Evolutionary conservation across 306 rosid genomes (phyloP).

Genomic region (Betula pendula): DNA sequence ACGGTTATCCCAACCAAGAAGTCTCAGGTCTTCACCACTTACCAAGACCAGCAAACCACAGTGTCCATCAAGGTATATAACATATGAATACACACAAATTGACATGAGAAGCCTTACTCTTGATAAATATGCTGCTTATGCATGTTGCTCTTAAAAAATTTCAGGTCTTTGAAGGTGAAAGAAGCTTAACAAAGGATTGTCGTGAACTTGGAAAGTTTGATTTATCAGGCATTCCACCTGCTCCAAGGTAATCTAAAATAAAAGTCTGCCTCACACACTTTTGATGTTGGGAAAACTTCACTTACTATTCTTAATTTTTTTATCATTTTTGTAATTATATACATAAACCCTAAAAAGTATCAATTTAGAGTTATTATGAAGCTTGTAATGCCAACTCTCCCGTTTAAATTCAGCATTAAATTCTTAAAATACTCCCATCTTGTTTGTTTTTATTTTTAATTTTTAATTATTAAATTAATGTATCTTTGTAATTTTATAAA

Average conservation of each 20-base stretch:
- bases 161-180: slow-evolving; percentile 57
- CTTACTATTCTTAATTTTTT: too few relatives aligned
- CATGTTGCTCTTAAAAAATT: not conserved
- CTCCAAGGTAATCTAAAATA: slow-evolving; percentile 48
- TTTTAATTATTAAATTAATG: too few relatives aligned
- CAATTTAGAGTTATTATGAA: too few relatives aligned
- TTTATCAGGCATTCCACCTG: slow-evolving; percentile 53
- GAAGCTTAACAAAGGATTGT: slow-evolving; percentile 55
- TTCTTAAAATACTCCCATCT: too few relatives aligned
- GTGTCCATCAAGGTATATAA: slow-evolving; percentile 47
- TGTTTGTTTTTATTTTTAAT: too few relatives aligned
- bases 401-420: too few relatives aligned
- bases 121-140: not conserved
- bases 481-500: too few relatives aligned
- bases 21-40: slow-evolving; percentile 54
- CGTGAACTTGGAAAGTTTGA: slow-evolving; percentile 51
- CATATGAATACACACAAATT: not conserved
- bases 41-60: slow-evolving; percentile 53
- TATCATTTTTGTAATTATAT: too few relatives aligned
- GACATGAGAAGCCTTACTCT: not conserved
- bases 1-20: slow-evolving; percentile 54
- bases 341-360: too few relatives aligned
- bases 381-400: too few relatives aligned
- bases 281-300: too few relatives aligned
- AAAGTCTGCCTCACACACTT: too few relatives aligned